Conservation (phyloP, 352 stramenopile genomes). For the Pythium periplocum region DNA sequence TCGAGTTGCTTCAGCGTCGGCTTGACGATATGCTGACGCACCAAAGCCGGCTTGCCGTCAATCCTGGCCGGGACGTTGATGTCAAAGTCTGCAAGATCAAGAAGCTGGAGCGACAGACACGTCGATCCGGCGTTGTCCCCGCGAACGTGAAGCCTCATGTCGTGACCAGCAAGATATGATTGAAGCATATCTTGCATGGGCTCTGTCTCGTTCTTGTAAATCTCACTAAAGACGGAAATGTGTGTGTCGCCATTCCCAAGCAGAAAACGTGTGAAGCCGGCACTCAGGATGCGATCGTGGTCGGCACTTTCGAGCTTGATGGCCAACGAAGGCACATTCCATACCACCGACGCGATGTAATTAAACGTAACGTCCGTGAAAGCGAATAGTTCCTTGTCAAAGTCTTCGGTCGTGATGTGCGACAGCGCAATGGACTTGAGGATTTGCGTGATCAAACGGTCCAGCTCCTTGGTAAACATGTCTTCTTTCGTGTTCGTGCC, state of each 20-base stretch:
- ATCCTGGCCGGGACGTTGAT: slow-evolving; percentile 64
- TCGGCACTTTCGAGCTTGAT: slow-evolving; percentile 38
- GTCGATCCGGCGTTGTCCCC: slow-evolving; percentile 39
- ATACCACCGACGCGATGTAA: slow-evolving; percentile 53
- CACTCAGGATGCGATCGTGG: slow-evolving; percentile 45
- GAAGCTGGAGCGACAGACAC: slow-evolving; percentile 67
- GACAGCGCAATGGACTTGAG: slow-evolving; percentile 73
- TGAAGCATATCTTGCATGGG: slow-evolving; percentile 66
- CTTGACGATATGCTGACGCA: slow-evolving; percentile 54
- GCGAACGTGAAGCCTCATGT: slow-evolving; percentile 51
- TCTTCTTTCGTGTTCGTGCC: slow-evolving; percentile 5
- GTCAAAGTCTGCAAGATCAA: slow-evolving; percentile 57
- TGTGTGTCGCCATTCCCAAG: slow-evolving; percentile 67
- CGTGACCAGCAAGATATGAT: slow-evolving; percentile 58
- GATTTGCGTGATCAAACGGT: slow-evolving; percentile 52
- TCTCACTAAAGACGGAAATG: slow-evolving; percentile 70
- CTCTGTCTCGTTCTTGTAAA: slow-evolving; percentile 56
- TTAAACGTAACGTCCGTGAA: slow-evolving; percentile 78
- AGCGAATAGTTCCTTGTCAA: slow-evolving; percentile 59
- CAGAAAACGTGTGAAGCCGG: slow-evolving; percentile 65
- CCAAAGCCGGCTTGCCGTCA: slow-evolving; percentile 58
- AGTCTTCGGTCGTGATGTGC: slow-evolving; percentile 57
- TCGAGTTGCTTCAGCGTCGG: slow-evolving; percentile 71
- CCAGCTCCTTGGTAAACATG: slow-evolving; percentile 39
- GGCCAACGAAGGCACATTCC: slow-evolving; percentile 71